A percentile compares a stretch with the other conserved stretches of the same genome.
Conservation (phyloP, 2,329 filamentous ascomycete genomes). For the Ceratocystis lukuohia region DNA sequence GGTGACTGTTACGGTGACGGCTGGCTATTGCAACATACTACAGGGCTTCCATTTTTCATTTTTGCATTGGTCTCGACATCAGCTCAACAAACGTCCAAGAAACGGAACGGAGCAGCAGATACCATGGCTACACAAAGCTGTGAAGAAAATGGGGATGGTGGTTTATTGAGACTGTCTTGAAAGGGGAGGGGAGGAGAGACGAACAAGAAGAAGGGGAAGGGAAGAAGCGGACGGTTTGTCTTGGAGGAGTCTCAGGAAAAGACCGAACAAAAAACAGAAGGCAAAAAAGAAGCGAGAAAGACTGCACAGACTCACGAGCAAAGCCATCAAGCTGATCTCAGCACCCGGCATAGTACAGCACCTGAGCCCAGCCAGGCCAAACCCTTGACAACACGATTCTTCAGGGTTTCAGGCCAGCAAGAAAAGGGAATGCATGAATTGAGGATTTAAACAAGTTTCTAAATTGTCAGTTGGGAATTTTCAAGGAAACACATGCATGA, state of each 20-base stretch:
- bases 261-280: not conserved
- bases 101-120: not conserved
- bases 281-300: not conserved
- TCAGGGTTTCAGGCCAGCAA: not conserved
- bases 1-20: no score
- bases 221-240: not conserved
- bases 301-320: conserved; percentile 3
- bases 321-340: not conserved
- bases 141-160: not conserved
- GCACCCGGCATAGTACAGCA: not conserved
- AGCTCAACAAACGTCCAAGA: not conserved
- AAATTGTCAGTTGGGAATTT: not conserved
- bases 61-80: not conserved
- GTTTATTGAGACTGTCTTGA: conserved; percentile 1
- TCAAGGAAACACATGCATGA: not conserved
- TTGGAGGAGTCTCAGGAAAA: not conserved
- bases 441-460: conserved; percentile 8
- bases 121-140: not conserved
- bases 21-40: no score
- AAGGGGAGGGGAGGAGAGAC: not conserved
- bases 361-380: not conserved
- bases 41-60: not conserved
- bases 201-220: not conserved
- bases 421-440: not conserved
- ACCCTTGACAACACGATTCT: not conserved